Evolutionary conservation across 148 eudicot species (phyloP), one percentile per base, ranked within the genome.

Genomic region (Polygonum aviculare): DNA sequence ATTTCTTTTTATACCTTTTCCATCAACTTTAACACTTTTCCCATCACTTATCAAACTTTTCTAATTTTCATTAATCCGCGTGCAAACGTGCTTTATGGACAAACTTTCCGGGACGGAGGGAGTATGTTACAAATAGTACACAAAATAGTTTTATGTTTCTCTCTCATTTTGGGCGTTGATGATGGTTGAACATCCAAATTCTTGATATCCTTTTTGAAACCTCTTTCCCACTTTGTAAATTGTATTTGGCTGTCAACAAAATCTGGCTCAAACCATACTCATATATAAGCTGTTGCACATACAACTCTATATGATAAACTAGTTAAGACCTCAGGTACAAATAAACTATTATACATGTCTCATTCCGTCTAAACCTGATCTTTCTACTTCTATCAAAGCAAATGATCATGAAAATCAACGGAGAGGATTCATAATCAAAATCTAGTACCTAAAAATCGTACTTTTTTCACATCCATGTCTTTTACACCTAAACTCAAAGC

Each of bases 311-410:
- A 7, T 44, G 75, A 9, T 72, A 19, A 72, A 19, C 19, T 54
- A 72, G 47, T 44, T 48, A 72, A 21, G 14, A 72, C 4, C 54
- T 52, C n/a, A 70, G 19, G 52, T 45, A 72, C 16, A 41, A 36
- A 14, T 35, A n/a, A 48, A 72, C 75, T 48, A 72, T 48, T 8
- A 72, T 72, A 48, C 52, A 44, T 2, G 36, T 26, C 33, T 72
- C 54, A 45, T 19, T 16, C 33, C n/a, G 18, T 48, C 50, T 26
- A 72, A 21, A 72, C 54, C 50, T 44, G 54, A 19, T 5, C 36
- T 41, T 72, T 41, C 75, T 45, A 72, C 7, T 72, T 67, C 45
- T 67, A 63, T 14, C 3, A 67, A 35, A 35, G 72, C 72, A 67
- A 67, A 35, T 36, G 45, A 15, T 15, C 38, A 67, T 5, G 72